A percentile compares a stretch with the other conserved stretches of the same genome.
These are phyloP conservation scores for Auricularia sp. DNA, from an alignment of 768 basidiomycete species.

Conservation along the genomic window DNA sequence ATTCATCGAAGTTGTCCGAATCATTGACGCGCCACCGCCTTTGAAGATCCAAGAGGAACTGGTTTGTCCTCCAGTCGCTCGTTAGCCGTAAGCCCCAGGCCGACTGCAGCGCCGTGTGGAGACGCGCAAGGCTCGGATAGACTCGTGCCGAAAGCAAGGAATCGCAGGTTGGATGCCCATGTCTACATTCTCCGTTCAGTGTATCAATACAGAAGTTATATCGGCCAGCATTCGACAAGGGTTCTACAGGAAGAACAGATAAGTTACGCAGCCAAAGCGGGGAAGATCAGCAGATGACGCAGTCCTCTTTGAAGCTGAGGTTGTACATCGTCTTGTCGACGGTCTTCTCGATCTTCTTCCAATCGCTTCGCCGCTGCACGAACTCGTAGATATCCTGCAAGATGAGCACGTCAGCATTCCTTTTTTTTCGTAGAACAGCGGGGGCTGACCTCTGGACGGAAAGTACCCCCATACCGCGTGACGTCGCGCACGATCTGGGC, in stretches of 20 bases:
- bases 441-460: conserved; percentile 72
- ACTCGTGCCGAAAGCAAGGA: too few species aligned
- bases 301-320: conserved; percentile 88
- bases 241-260: not conserved
- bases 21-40: conserved; percentile 58
- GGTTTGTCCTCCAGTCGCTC: not conserved
- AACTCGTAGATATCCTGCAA: conserved; percentile 86
- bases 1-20: conserved; percentile 70
- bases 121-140: not conserved
- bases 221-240: not conserved
- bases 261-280: not conserved
- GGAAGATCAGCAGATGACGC: conserved; percentile 34
- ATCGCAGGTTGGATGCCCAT: too few species aligned
- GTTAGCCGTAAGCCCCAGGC: not conserved
- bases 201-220: not conserved
- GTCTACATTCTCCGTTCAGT: not conserved
- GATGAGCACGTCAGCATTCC: not conserved
- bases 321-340: conserved; percentile 96
- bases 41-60: conserved; percentile 48
- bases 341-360: conserved; percentile 96
- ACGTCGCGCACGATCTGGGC: conserved; percentile 95
- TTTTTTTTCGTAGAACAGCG: not conserved
- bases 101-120: not conserved
- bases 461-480: conserved; percentile 89
- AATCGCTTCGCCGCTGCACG: conserved; percentile 86